A percentile compares a stretch with the other conserved stretches of the same genome.
Conservation (phyloP, 2,329 filamentous ascomycete species). For the Aspergillus pseudoglaucus region DNA sequence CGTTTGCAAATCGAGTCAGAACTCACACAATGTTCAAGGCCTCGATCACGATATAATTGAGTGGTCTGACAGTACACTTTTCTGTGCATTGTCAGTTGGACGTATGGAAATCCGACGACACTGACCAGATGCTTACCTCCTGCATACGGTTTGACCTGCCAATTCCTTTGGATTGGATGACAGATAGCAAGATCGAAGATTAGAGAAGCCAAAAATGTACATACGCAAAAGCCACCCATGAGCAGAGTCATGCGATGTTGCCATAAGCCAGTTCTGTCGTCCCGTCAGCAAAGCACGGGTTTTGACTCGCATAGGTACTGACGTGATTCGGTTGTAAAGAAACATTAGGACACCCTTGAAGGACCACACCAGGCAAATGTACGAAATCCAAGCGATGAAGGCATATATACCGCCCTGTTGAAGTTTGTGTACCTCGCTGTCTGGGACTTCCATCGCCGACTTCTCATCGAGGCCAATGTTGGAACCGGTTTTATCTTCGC, state of each 20-base stretch:
- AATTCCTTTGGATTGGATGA: conserved; percentile 6
- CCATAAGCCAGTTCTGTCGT: conserved; percentile 11
- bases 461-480: conserved; percentile 9
- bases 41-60: conserved; percentile 13
- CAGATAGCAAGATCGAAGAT: conserved; percentile 12
- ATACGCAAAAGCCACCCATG: conserved; percentile 1
- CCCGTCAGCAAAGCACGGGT: not conserved
- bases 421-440: conserved; percentile 2
- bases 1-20: not conserved
- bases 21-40: conserved; percentile 12
- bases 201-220: conserved; percentile 9
- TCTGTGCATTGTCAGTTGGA: conserved; percentile 6
- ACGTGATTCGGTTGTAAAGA: conserved; percentile 14
- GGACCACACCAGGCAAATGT: conserved; percentile 14
- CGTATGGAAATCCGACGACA: too few species aligned
- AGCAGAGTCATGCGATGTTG: conserved; percentile 9
- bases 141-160: conserved; percentile 15
- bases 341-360: conserved; percentile 14
- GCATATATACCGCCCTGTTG: conserved; percentile 9
- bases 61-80: conserved; percentile 11
- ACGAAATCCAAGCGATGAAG: conserved; percentile 12
- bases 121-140: conserved; percentile 3
- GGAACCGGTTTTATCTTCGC: conserved; percentile 6
- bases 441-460: conserved; percentile 8
- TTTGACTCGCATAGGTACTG: not conserved